phyloP scores from a whole-genome alignment of 352 stramenopile genomes.

The Phytopythium aichiense region DNA sequence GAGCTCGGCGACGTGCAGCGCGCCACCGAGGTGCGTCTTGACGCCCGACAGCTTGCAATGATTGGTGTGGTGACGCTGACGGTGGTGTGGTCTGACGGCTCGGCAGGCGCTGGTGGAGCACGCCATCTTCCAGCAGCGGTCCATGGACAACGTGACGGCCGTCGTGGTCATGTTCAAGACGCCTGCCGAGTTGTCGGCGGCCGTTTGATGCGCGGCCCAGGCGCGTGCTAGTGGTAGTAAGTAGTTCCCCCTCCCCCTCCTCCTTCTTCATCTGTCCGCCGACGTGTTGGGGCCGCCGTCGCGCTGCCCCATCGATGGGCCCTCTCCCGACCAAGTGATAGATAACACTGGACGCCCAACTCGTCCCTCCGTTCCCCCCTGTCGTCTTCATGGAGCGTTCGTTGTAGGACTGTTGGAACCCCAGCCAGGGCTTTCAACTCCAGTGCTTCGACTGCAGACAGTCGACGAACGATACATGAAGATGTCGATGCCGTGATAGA shows the following conservation, averaged over 20 bases:
- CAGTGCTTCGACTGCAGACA: no score
- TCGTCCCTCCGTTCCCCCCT: not conserved
- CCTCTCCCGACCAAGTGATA: conserved; percentile 3
- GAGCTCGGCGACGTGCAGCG: conserved; percentile 74
- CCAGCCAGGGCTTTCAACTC: no score
- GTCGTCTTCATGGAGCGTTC: not conserved
- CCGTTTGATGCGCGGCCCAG: conserved; percentile 1
- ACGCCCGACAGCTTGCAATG: no score
- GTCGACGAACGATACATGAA: no score
- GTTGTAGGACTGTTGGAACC: not conserved
- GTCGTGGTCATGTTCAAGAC: conserved; percentile 85
- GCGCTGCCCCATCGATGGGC: not conserved
- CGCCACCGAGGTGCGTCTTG: conserved; percentile 57
- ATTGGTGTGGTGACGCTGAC: not conserved
- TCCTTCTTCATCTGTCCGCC: not conserved
- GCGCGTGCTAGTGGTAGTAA: conserved; percentile 1
- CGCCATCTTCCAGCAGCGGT: conserved; percentile 81
- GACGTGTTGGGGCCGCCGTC: not conserved
- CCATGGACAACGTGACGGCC: conserved; percentile 83
- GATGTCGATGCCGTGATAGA: no score
- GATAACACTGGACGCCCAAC: conserved; percentile 1
- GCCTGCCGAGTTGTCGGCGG: conserved; percentile 37
- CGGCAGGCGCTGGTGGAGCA: conserved; percentile 66
- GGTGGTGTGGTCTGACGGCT: not conserved
- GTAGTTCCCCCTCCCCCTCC: not conserved